Base-by-base conservation (phyloP, 2,329 filamentous ascomycete genomes). In the Colletotrichum cereale region DNA sequence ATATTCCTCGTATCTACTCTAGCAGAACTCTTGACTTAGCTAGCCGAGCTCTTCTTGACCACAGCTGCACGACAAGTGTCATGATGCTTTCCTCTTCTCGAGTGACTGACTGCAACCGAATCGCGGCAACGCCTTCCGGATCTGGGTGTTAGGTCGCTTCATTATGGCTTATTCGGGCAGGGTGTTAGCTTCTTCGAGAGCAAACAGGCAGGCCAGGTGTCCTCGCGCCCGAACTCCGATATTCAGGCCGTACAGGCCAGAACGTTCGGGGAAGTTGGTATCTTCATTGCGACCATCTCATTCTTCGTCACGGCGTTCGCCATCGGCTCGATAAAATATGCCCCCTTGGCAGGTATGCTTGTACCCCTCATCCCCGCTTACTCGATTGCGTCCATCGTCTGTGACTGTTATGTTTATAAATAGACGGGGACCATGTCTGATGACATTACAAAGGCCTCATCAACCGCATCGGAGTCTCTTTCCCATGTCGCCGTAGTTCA, bases 301-400 rank as follows among this genome's bases (percentile, higher is more conserved):
- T 91, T 90, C 77, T 91, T 91, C 74, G 77, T 90, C 55, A 88
- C 89, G 0, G 87, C 89, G 2, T 91, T 89, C 71, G 82, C 90
- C 5, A 86, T 91, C 24, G 88, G 88, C 2, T 91, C 91, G 73
- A 86, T 89, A 78, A 88, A 89, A 73, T 83, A 90, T 74, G 82
- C 85, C 14, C 81, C 83, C 40, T 81, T 92, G 4, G 87, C 90
- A 1, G 88, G 83, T 8, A 89, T 90, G 78, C 80, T 91, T 34
- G 77, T 89, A 7, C 88, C 86, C 0, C 73, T 90, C 47, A 80
- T 90, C 2, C 88, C 88, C 0, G 86, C 87, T 0, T 90, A 86
- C 75, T 78, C 90, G 48, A 73, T 88, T 50, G 87, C 89, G 85
- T 83, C 85, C 1, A 80, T 86, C 42, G 78, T 86, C 52, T 88